Evolutionary conservation across 2,329 filamentous ascomycete species (phyloP).

Genomic region (Coleophoma eucalyptorum): DNA sequence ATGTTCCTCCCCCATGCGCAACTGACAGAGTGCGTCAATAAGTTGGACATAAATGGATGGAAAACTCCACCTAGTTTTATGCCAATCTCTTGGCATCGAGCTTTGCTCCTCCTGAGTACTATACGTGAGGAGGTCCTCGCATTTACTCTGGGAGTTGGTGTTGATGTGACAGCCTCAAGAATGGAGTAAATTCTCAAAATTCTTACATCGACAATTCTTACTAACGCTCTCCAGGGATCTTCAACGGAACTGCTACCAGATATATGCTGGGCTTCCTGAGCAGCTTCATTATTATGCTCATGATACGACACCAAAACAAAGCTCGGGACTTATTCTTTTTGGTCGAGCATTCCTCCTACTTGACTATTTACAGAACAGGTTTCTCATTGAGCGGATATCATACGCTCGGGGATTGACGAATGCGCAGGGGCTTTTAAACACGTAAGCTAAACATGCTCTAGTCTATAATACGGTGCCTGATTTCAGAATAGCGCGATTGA

Average conservation of each 20-base stretch:
- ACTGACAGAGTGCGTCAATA: conserved; percentile 8
- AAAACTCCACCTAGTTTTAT: conserved; percentile 15
- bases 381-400: conserved; percentile 22
- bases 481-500: conserved; percentile 13
- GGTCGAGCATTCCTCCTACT: conserved; percentile 16
- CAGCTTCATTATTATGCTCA: conserved; percentile 18
- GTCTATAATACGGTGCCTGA: not conserved
- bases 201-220: too few relatives aligned
- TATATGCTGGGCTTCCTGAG: conserved; percentile 12
- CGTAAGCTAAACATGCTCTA: not conserved
- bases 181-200: conserved; percentile 13
- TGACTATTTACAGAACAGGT: conserved; percentile 22
- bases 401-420: conserved; percentile 15
- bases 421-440: conserved; percentile 18
- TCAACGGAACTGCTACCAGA: conserved; percentile 1
- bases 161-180: conserved; percentile 13
- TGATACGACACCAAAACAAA: conserved; percentile 12
- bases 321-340: conserved; percentile 11
- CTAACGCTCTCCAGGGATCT: too few relatives aligned
- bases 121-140: conserved; percentile 26
- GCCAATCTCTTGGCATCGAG: conserved; percentile 12
- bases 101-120: conserved; percentile 10
- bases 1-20: conserved; percentile 15
- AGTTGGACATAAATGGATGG: conserved; percentile 21
- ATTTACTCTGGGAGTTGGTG: conserved; percentile 21